Conservation (phyloP, 768 basidiomycete genomes). For the Podaxis sp. region DNA sequence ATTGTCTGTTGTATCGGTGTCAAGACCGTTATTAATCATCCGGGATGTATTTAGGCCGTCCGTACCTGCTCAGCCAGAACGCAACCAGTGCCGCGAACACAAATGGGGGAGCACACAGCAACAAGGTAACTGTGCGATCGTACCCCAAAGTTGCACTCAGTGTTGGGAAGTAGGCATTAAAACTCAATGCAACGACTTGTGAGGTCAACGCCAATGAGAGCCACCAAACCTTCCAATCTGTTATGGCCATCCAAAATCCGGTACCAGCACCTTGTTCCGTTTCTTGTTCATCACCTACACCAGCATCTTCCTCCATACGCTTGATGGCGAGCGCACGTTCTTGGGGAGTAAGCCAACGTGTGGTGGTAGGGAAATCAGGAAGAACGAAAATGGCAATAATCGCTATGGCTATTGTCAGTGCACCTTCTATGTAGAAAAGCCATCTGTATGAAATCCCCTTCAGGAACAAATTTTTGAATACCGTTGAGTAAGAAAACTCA, state of each 20-base stretch:
- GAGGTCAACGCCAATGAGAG: slow-evolving; percentile 61
- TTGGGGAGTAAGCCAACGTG: slow-evolving; percentile 58
- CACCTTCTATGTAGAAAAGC: slow-evolving; percentile 77
- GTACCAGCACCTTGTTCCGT: slow-evolving; percentile 32
- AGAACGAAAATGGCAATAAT: slow-evolving; percentile 63
- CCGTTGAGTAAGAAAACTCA: slow-evolving; percentile 27
- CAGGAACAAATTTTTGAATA: not conserved
- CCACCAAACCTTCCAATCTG: slow-evolving; percentile 87
- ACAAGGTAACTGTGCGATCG: slow-evolving; percentile 59
- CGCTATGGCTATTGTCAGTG: slow-evolving; percentile 55
- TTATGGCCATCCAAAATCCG: slow-evolving; percentile 62
- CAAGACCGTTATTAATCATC: slow-evolving; percentile 1
- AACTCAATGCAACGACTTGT: slow-evolving; percentile 63
- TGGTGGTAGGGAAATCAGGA: slow-evolving; percentile 78
- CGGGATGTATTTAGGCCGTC: not conserved
- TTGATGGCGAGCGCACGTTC: slow-evolving; percentile 60
- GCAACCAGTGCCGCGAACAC: slow-evolving; percentile 60
- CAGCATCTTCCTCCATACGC: slow-evolving; percentile 68
- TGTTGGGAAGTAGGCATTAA: slow-evolving; percentile 82
- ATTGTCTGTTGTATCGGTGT: slow-evolving; percentile 46
- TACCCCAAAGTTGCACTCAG: slow-evolving; percentile 72
- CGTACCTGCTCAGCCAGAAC: slow-evolving; percentile 48
- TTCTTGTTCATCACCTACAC: slow-evolving; percentile 48
- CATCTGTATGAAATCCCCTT: slow-evolving; percentile 42
- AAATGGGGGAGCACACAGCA: slow-evolving; percentile 85